Evolutionary conservation across 2,329 filamentous ascomycete species (phyloP).

Genomic region (Ploettnerulaceae sp.): DNA sequence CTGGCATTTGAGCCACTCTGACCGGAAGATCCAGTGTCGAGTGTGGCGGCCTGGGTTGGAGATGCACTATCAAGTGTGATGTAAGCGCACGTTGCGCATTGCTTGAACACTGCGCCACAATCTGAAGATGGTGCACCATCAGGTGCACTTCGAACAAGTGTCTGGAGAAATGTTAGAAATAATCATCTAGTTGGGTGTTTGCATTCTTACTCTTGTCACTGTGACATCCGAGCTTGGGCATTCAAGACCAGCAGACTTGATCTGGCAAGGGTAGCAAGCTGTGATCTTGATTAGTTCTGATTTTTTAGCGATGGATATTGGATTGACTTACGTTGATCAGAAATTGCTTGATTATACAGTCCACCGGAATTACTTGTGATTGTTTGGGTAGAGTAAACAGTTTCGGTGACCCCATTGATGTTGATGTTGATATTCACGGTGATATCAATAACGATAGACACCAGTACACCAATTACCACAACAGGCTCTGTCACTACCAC

Average conservation of each 20-base stretch:
- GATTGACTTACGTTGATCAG: conserved; percentile 6
- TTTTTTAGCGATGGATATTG: no score
- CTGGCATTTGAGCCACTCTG: background rate
- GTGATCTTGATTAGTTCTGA: background rate
- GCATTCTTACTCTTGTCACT: conserved; percentile 5
- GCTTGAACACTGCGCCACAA: conserved; percentile 1
- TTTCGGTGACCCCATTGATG: conserved; percentile 2
- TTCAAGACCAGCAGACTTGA: conserved; percentile 7
- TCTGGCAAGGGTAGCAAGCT: conserved; percentile 13
- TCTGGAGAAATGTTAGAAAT: background rate
- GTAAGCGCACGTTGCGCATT: conserved; percentile 8
- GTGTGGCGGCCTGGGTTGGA: background rate
- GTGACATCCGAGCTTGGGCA: conserved; percentile 14
- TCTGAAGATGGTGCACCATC: conserved; percentile 2
- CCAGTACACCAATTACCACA: conserved; percentile 9
- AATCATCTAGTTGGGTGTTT: background rate
- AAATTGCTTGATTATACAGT: conserved; percentile 6
- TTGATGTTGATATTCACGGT: conserved; percentile 4
- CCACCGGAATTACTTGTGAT: conserved; percentile 6
- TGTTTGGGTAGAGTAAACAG: conserved; percentile 9
- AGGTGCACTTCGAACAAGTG: conserved; percentile 1
- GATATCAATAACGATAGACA: conserved; percentile 12
- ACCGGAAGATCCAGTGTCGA: background rate
- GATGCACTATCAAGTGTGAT: background rate
- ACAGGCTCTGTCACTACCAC: background rate